Evolutionary conservation across 108 stramenopile species (phyloP).

Genomic region (Stephanodiscus minutulus): DNA sequence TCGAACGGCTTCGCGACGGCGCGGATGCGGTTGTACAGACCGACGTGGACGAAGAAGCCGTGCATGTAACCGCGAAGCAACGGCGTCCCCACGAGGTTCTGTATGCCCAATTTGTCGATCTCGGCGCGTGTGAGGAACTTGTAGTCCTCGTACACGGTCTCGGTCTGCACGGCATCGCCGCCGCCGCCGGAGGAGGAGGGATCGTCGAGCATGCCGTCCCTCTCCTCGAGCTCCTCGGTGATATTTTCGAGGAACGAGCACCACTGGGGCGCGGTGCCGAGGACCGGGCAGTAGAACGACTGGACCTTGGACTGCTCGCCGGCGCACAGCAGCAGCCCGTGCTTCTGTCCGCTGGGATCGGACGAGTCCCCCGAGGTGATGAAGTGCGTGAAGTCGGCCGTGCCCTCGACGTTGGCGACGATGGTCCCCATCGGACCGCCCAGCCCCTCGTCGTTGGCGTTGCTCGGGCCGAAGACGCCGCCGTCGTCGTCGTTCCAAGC

Average conservation of each 20-base stretch:
- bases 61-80: slow-evolving; percentile 98
- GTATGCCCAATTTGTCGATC: slow-evolving; percentile 92
- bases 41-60: slow-evolving; percentile 98
- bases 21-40: slow-evolving; percentile 89
- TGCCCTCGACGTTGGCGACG: slow-evolving; percentile 93
- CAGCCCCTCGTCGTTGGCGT: slow-evolving; percentile 25
- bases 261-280: slow-evolving; percentile 98
- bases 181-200: slow-evolving; percentile 22
- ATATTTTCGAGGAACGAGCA: slow-evolving; percentile 97
- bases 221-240: slow-evolving; percentile 99
- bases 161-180: slow-evolving; percentile 58
- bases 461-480: slow-evolving; percentile 23
- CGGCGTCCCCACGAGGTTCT: slow-evolving; percentile 95
- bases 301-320: slow-evolving; percentile 95
- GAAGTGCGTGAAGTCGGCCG: slow-evolving; percentile 89
- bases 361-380: slow-evolving; percentile 85
- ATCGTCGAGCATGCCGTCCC: slow-evolving; percentile 64
- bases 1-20: slow-evolving; percentile 97
- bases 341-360: slow-evolving; percentile 74
- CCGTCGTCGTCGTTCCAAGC: slow-evolving; percentile 22
- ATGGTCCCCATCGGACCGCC: slow-evolving; percentile 73
- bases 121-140: slow-evolving; percentile 96
- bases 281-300: slow-evolving; percentile 92
- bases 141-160: slow-evolving; percentile 97
- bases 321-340: slow-evolving; percentile 93